Evolutionary conservation across 805 yeast species (phyloP), one percentile per base, ranked within the genome.

Genomic region (Candida sanyiensis): DNA sequence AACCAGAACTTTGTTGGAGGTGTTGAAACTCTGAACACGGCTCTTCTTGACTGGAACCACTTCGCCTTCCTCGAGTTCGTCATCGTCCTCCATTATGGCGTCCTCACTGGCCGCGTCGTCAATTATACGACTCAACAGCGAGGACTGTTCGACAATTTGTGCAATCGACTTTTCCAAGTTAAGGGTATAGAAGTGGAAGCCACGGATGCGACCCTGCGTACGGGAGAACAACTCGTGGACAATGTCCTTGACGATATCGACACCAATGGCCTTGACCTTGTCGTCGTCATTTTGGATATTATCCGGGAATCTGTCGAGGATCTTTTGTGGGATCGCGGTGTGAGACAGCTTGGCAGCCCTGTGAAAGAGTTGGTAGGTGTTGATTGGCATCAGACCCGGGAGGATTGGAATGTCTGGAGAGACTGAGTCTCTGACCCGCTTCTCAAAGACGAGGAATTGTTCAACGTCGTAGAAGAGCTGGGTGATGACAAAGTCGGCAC

Each of bases 121-220:
- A 31, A 74, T 59, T 22, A 77, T 70, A 30, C 69, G 61, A 15
- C 69, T 64, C 42, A 85, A 63, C 12, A 79, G 62, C 4, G 70
- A 61, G 0, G 88, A 77, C 22, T 68, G 68, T 37, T 81, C 79
- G 6, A 93, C 74, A 29, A 93, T 79, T 47, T 83, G 82, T 1
- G 96, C 96, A 29, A 88, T 80, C 1, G 96, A 84, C 56, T 87
- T 87, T 60, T 93, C 98, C 57, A 93, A 70, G 57, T 93, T 93
- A 49, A 93, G 72, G 0, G 96, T 84, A 58, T 90, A 93, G 60
- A 93, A 88, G 59, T 93, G 98, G 64, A 83, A 82, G 3, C 96
- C 95, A 44, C 74, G 75, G n/a, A 83, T 66, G 33, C 80, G 64
- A 10, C 76, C 75, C 19, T 69, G 56, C 0, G 88, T 75, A 34